These are phyloP conservation scores for Saccharomyces hybrid DNA, from an alignment of 1,139 yeast genomes.

Conservation along the genomic window DNA sequence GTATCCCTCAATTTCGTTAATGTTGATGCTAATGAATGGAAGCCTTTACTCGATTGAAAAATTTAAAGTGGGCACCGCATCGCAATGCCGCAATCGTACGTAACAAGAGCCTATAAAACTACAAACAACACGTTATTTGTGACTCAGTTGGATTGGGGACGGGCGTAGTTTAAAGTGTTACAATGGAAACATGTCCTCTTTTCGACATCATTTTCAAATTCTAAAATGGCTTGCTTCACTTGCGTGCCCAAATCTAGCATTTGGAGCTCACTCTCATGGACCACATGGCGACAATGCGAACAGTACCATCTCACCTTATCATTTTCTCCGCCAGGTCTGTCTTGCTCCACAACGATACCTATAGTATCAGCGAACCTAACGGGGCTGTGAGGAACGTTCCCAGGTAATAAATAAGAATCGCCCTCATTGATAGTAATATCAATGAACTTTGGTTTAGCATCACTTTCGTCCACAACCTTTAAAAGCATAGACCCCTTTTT, in stretches of 20 bases:
- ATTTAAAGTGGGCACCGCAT: neutral
- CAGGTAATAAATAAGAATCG: slow-evolving; percentile 77
- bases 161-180: slow-evolving; percentile 60
- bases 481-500: slow-evolving; percentile 80
- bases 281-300: slow-evolving; percentile 51
- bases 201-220: slow-evolving; percentile 54
- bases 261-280: slow-evolving; percentile 64
- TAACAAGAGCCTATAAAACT: neutral
- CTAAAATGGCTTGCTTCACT: slow-evolving; percentile 71
- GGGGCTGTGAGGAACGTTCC: slow-evolving; percentile 84
- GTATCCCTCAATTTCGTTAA: too few species aligned
- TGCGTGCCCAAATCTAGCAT: slow-evolving; percentile 84
- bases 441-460: slow-evolving; percentile 51
- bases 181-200: slow-evolving; percentile 70
- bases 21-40: neutral
- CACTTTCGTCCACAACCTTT: slow-evolving; percentile 63
- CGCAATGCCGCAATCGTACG: neutral
- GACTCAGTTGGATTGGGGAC: slow-evolving; percentile 35
- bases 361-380: slow-evolving; percentile 78
- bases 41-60: neutral
- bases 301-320: slow-evolving; percentile 88
- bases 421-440: slow-evolving; percentile 77
- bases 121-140: too few species aligned
- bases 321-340: slow-evolving; percentile 60
- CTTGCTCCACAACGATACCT: slow-evolving; percentile 92